Percentiles rank a stretch among this genome's conserved stretches.
phyloP scores from a whole-genome alignment of 2,329 filamentous ascomycete species.

The Sclerotinia subarctica region DNA sequence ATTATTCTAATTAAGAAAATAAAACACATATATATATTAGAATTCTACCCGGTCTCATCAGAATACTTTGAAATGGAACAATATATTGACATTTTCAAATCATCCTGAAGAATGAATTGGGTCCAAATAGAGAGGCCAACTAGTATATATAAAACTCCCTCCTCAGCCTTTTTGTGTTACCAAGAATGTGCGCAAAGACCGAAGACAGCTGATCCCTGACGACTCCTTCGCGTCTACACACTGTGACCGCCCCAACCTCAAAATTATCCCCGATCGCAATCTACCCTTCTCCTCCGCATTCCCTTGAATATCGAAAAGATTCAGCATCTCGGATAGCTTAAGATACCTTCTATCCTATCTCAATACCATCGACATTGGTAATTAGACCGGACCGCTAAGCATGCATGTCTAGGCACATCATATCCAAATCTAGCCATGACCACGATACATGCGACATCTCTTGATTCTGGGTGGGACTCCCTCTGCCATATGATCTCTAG shows the following conservation, averaged over 20 bases:
- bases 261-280: background rate
- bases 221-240: conserved; percentile 7
- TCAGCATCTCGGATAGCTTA: background rate
- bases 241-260: conserved; percentile 9
- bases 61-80: background rate
- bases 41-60: background rate
- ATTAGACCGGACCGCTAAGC: background rate
- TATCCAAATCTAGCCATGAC: conserved; percentile 7
- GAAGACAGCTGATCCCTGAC: conserved; percentile 13
- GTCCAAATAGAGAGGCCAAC: background rate
- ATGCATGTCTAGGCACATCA: conserved; percentile 5
- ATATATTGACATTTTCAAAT: background rate
- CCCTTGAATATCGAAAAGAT: background rate
- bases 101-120: background rate
- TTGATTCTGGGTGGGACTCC: conserved; percentile 8
- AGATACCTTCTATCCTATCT: background rate
- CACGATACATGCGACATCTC: background rate
- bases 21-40: background rate
- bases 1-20: background rate
- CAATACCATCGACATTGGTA: conserved; percentile 1
- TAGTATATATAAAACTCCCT: background rate
- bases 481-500: background rate
- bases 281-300: background rate
- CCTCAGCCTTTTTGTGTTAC: conserved; percentile 11
- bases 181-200: background rate